phyloP scores from a whole-genome alignment of 1,284 basidiomycete species.

The Puccinia horiana region DNA sequence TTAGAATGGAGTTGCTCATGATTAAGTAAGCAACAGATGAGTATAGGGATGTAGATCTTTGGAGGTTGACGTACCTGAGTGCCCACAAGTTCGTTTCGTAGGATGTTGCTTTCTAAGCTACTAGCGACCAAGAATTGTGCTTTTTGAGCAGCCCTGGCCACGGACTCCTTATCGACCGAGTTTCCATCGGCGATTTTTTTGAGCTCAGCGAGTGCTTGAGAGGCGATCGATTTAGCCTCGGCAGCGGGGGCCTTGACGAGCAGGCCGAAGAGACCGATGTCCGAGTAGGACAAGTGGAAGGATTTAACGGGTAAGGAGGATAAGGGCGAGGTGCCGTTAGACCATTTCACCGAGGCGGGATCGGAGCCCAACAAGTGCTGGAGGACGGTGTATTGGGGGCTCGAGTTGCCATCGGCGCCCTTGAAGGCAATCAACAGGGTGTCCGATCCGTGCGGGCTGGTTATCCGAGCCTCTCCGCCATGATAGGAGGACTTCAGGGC shows the following conservation, averaged over 20 bases:
- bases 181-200: constrained; percentile 64
- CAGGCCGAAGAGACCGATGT: constrained; percentile 80
- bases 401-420: constrained; percentile 62
- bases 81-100: constrained; percentile 68
- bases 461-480: constrained; percentile 78
- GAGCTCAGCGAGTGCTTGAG: constrained; percentile 69
- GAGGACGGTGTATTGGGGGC: constrained; percentile 74
- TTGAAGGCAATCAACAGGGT: constrained; percentile 56
- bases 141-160: constrained; percentile 78
- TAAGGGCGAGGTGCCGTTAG: constrained; percentile 70
- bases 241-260: constrained; percentile 66
- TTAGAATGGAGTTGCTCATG: constrained; percentile 61
- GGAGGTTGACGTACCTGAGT: constrained; percentile 64
- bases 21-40: constrained; percentile 61
- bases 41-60: constrained; percentile 13
- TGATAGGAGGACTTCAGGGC: constrained; percentile 68
- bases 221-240: constrained; percentile 67
- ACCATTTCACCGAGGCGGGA: constrained; percentile 81
- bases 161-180: constrained; percentile 59
- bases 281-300: constrained; percentile 81
- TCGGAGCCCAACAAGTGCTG: constrained; percentile 71
- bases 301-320: constrained; percentile 67
- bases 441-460: constrained; percentile 61
- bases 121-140: constrained; percentile 79
- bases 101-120: constrained; percentile 70